phyloP scores from a whole-genome alignment of 805 yeast species.

The Kurtzmaniella cleridarum region DNA sequence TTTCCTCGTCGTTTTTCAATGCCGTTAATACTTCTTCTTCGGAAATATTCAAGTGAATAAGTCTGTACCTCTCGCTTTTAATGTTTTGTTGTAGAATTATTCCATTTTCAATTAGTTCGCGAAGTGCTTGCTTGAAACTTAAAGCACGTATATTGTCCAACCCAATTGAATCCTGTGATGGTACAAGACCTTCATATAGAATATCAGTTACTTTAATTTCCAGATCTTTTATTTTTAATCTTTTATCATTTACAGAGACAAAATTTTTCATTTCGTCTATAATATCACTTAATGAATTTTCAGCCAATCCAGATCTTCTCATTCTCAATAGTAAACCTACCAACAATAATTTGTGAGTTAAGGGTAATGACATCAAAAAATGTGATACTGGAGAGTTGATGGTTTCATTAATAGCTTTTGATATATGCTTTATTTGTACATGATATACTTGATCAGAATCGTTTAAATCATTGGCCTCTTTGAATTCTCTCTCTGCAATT shows the following conservation, averaged over 20 bases:
- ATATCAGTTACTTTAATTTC: constrained; percentile 14
- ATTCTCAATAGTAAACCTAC: constrained; percentile 59
- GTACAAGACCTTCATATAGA: constrained; percentile 18
- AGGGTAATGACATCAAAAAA: constrained; percentile 55
- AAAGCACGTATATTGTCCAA: constrained; percentile 43
- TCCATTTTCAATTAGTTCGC: constrained; percentile 76
- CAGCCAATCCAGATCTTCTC: constrained; percentile 65
- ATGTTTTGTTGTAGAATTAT: constrained; percentile 62
- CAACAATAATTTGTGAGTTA: constrained; percentile 68
- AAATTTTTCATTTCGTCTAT: constrained; percentile 65
- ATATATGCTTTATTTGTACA: constrained; percentile 69
- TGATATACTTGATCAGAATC: constrained; percentile 26
- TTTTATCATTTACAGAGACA: constrained; percentile 5
- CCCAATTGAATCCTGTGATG: constrained; percentile 3
- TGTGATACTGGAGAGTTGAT: constrained; percentile 66
- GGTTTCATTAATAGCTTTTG: constrained; percentile 75
- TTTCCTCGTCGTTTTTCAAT: constrained; percentile 47
- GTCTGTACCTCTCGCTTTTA: constrained; percentile 61
- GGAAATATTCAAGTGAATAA: constrained; percentile 61
- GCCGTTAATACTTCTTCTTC: constrained; percentile 63
- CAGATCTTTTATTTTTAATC: constrained; percentile 13
- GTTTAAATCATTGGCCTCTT: constrained; percentile 10
- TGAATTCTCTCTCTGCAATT: constrained; percentile 65
- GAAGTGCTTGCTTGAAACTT: constrained; percentile 55
- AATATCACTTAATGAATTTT: constrained; percentile 67